These are phyloP conservation scores for Moesziomyces globuligerus DNA, from an alignment of 1,284 basidiomycete genomes.

Conservation along the genomic window DNA sequence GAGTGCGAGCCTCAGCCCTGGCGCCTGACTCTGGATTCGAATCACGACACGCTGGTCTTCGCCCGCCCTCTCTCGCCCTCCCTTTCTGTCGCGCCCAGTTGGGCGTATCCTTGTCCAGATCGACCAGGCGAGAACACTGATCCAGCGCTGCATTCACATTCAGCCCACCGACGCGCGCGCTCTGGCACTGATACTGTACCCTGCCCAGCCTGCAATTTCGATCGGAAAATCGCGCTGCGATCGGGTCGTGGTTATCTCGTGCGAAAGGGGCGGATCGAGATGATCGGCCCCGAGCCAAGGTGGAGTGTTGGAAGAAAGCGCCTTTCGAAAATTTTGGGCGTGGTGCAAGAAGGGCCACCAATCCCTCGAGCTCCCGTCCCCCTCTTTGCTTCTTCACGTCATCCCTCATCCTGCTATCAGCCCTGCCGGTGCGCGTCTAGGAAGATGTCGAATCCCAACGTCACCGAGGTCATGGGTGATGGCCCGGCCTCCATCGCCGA, in stretches of 20 bases:
- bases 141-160: slow-evolving; percentile 1
- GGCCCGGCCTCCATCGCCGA: slow-evolving; percentile 44
- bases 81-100: too few relatives aligned
- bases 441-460: slow-evolving; percentile 50
- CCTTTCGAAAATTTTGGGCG: neutral
- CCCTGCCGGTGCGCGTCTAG: neutral
- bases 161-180: too few relatives aligned
- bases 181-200: too few relatives aligned
- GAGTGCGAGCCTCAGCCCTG: slow-evolving; percentile 8
- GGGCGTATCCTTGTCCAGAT: too few relatives aligned
- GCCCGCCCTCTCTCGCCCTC: too few relatives aligned
- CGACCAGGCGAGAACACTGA: too few relatives aligned
- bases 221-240: neutral
- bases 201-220: neutral
- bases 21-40: slow-evolving; percentile 1
- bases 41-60: slow-evolving; percentile 27
- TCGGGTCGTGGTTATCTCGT: slow-evolving; percentile 16
- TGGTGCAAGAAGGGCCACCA: neutral
- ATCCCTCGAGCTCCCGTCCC: neutral
- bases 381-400: slow-evolving; percentile 1
- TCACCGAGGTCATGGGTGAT: slow-evolving; percentile 50
- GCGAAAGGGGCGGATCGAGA: neutral
- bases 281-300: neutral
- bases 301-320: slow-evolving; percentile 6
- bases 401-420: neutral